Evolutionary conservation across 805 yeast genomes (phyloP).

Genomic region (Starmerella gropengiesseri): DNA sequence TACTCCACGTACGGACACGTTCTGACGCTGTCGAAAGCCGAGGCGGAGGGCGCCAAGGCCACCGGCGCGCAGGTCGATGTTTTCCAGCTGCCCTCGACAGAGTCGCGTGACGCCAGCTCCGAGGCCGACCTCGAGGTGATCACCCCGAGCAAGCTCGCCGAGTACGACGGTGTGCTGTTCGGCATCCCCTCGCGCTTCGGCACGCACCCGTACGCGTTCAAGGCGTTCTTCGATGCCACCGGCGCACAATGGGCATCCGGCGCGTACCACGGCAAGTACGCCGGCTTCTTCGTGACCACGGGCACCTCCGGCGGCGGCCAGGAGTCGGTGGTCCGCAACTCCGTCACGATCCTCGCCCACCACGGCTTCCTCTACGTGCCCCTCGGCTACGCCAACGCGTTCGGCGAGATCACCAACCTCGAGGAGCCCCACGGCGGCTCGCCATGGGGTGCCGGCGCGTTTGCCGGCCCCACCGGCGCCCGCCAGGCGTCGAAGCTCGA

Average conservation of each 20-base stretch:
- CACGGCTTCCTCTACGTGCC: constrained; percentile 77
- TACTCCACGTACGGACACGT: constrained; percentile 78
- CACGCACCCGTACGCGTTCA: constrained; percentile 66
- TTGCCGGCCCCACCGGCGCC: constrained; percentile 69
- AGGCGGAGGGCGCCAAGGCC: constrained; percentile 54
- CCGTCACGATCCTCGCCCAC: constrained; percentile 56
- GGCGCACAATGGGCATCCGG: constrained; percentile 75
- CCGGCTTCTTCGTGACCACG: constrained; percentile 60
- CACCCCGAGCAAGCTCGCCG: constrained; percentile 43
- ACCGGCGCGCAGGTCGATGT: constrained; percentile 62
- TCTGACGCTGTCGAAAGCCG: constrained; percentile 52
- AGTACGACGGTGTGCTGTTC: constrained; percentile 70
- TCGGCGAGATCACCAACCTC: constrained; percentile 42
- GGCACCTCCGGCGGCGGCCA: constrained; percentile 78
- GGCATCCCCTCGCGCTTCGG: constrained; percentile 87
- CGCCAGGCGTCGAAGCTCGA: constrained; percentile 57
- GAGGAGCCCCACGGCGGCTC: constrained; percentile 69
- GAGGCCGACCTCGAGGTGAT: constrained; percentile 41
- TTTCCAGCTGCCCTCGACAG: constrained; percentile 47
- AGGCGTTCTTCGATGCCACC: constrained; percentile 64
- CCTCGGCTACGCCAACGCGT: constrained; percentile 59
- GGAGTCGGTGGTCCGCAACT: constrained; percentile 56
- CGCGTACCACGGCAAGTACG: constrained; percentile 60
- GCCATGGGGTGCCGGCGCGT: constrained; percentile 79
- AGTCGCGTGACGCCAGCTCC: constrained; percentile 48